Evolutionary conservation across 495 filamentous ascomycete genomes (phyloP).

Genomic region (Aspergillus avenaceus): DNA sequence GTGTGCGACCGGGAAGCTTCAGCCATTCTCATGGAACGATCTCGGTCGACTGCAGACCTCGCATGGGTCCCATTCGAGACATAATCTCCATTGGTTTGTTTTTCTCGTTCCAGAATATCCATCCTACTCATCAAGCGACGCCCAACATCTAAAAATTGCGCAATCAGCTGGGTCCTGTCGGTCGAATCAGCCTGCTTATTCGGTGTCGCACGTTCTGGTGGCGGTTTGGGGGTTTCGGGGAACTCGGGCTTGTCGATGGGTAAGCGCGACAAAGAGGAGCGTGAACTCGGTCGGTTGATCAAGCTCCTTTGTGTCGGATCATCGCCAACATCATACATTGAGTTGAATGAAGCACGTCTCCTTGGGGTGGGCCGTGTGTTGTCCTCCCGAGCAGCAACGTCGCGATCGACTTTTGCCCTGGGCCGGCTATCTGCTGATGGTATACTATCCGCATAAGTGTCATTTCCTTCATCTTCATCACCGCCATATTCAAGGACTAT

Average conservation of each 20-base stretch:
- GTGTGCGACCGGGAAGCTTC: slow-evolving; percentile 17
- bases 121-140: slow-evolving; percentile 37
- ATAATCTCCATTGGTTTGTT: slow-evolving; percentile 12
- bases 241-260: slow-evolving; percentile 37
- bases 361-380: slow-evolving; percentile 28
- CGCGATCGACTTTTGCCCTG: slow-evolving; percentile 14
- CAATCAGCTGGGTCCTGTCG: slow-evolving; percentile 43
- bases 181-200: slow-evolving; percentile 20
- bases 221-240: slow-evolving; percentile 24
- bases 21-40: slow-evolving; percentile 31
- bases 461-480: slow-evolving; percentile 23
- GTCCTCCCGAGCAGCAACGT: slow-evolving; percentile 13
- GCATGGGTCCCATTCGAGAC: slow-evolving; percentile 26
- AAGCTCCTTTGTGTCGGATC: slow-evolving; percentile 40
- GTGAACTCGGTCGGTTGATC: slow-evolving; percentile 38
- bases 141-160: slow-evolving; percentile 42
- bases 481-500: slow-evolving; percentile 62
- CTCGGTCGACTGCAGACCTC: slow-evolving; percentile 34
- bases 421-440: slow-evolving; percentile 18
- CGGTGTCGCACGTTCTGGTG: slow-evolving; percentile 20
- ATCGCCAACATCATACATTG: slow-evolving; percentile 51
- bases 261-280: slow-evolving; percentile 45
- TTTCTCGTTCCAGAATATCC: slow-evolving; percentile 23
- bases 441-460: slow-evolving; percentile 21
- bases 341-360: slow-evolving; percentile 55